These are phyloP conservation scores for Mesembryanthemum crystallinum DNA, from an alignment of 148 eudicot genomes.

Conservation along the genomic window DNA sequence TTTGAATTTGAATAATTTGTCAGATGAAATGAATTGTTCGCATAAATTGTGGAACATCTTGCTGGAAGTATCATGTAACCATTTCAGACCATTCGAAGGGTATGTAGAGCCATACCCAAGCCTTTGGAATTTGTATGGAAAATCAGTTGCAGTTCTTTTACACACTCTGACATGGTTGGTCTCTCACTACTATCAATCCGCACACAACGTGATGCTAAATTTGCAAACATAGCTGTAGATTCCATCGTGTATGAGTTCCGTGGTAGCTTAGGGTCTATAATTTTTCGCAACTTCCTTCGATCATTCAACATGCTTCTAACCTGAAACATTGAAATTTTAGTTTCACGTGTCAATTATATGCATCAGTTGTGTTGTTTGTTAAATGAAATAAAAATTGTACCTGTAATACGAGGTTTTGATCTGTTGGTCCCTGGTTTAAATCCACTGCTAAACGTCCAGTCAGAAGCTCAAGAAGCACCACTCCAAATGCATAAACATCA, in stretches of 20 bases:
- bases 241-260: conserved; percentile 82
- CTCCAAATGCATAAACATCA: conserved; percentile 96
- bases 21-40: conserved; percentile 10
- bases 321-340: conserved; percentile 37
- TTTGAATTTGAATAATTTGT: neutral
- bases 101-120: conserved; percentile 69
- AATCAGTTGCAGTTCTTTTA: conserved; percentile 74
- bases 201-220: conserved; percentile 87
- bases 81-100: conserved; percentile 63
- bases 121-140: conserved; percentile 72
- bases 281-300: conserved; percentile 67
- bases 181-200: conserved; percentile 74
- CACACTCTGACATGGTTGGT: conserved; percentile 80
- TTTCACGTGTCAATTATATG: conserved; percentile 4
- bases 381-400: conserved; percentile 28
- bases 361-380: neutral
- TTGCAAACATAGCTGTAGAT: conserved; percentile 75
- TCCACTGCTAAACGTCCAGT: conserved; percentile 90
- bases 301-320: conserved; percentile 69
- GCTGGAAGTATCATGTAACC: neutral
- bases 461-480: conserved; percentile 91
- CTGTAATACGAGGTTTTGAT: conserved; percentile 91
- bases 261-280: conserved; percentile 76
- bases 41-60: neutral
- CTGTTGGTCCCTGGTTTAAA: conserved; percentile 83